Base-by-base conservation (phyloP, 306 rosid genomes). In the Dalbergia oliveri region DNA sequence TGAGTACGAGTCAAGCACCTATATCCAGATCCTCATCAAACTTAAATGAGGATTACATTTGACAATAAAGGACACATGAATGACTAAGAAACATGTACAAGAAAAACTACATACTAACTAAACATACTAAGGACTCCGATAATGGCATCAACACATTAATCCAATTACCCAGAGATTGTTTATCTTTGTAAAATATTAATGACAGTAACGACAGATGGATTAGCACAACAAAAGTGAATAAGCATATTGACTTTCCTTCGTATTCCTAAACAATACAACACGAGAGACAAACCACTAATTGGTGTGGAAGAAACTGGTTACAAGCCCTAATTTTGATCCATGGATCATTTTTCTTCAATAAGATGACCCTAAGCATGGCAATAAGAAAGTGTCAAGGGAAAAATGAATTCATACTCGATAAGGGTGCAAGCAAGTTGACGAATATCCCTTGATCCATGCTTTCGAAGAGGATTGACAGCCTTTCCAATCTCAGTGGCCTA, bases 401-500 rank as follows among this genome's bases (percentile, higher is more conserved):
- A 49, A 51, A 51, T 35, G 4, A 60, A 61, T 78, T 62, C 93
- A 43, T 94, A 94, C 98, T 56, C 69, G 5, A 93, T 90, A 61
- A 95, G 97, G 31, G 79, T 77, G 31, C 91, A 84, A 0, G 94
- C 94, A 15, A 95, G 94, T 50, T 80, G 56, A 19, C 97, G 58
- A 68, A 93, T 80, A 26, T 86, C 81, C 72, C 80, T 80, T 9
- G 97, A 87, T 82, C 88, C 88, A 61, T 89, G 94, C 88, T 90
- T 95, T 43, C 97, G 69, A 11, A 93, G 84, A 53, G 88, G 81
- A 69, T 87, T 90, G 21, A 95, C 99, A 54, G 88, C 89, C 88
- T 86, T 93, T 83, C 99, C 99, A 82, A 95, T 95, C 86, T 91
- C 94, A 79, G 99, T 95, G 35, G 88, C 90, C 98, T 94, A 91